Evolutionary conservation across 2,329 filamentous ascomycete species (phyloP), one percentile per base, ranked within the genome.

Genomic region (Emericellopsis cladophorae): DNA sequence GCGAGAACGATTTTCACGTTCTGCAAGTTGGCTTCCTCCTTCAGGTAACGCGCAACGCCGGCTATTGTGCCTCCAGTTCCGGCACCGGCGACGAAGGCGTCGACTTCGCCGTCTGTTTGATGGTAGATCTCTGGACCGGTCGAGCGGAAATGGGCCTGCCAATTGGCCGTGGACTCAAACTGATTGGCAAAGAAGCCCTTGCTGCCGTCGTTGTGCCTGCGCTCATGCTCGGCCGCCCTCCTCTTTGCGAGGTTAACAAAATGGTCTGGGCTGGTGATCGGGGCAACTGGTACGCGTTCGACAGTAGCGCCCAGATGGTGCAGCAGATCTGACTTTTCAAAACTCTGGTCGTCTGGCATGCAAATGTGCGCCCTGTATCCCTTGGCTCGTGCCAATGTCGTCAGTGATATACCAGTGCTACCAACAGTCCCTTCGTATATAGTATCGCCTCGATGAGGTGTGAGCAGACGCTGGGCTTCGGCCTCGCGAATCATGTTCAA

Each of bases 341-440:
- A 66, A 42, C 82, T 79, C 67, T 93, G 84, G 65, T 98, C 92
- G 56, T 86, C 80, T 37, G 92, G 90, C 88, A 98, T 96, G 68
- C 87, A 95, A 49, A 98, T 96, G 61, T 96, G 85, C 26, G 88
- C 88, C 48, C 81, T 76, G 65, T 96, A 96, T 29, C 92, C 92
- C 59, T 80, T 76, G 18, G 92, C 89, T 50, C 89, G 76, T 39
- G 87, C 89, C 39, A 98, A 76, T 1, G 85, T 85, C 3, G 92
- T 92, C 9, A 98, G 72, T 14, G 89, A 95, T 51, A 98, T 96
- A 18, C 92, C 92, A 0, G 92, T 98, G 56, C 86, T 94, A 44
- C 92, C 92, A 14, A 95, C 89, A 1, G 92, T 98, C 48, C 92
- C 92, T 66, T 98, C 92, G 61, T 96, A 98, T 53, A 98, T 88